These are phyloP conservation scores for Ophiocordyceps camponoti-leonardi DNA, from an alignment of 2,329 filamentous ascomycete genomes.

Conservation along the genomic window DNA sequence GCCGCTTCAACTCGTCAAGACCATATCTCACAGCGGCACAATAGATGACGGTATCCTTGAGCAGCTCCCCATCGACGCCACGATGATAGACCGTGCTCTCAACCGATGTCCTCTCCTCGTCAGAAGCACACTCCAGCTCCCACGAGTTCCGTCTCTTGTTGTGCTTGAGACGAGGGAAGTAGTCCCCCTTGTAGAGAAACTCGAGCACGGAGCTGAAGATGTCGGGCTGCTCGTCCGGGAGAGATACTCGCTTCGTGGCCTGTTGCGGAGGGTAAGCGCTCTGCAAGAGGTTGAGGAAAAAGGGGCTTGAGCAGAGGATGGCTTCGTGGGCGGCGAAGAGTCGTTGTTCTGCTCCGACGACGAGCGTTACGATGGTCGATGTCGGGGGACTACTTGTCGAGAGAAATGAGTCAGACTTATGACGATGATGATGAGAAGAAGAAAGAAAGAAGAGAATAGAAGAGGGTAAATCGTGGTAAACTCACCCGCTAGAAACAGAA, in stretches of 20 bases:
- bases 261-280: constrained; percentile 15
- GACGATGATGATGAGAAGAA: neutral
- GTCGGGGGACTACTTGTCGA: constrained; percentile 25
- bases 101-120: constrained; percentile 24
- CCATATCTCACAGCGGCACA: constrained; percentile 76
- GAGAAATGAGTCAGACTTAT: neutral
- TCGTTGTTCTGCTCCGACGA: constrained; percentile 64
- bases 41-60: constrained; percentile 85
- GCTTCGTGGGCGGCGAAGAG: constrained; percentile 89
- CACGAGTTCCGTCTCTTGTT: constrained; percentile 68
- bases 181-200: constrained; percentile 88
- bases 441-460: neutral
- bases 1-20: constrained; percentile 66
- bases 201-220: constrained; percentile 83
- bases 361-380: constrained; percentile 61
- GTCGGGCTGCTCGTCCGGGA: constrained; percentile 76
- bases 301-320: constrained; percentile 60
- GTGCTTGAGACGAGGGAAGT: constrained; percentile 67
- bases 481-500: neutral
- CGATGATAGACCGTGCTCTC: constrained; percentile 56
- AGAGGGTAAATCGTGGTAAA: neutral
- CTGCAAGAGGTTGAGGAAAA: constrained; percentile 37
- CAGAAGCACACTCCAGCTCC: constrained; percentile 52
- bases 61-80: constrained; percentile 45
- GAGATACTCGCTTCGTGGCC: constrained; percentile 49